phyloP scores from a whole-genome alignment of 495 filamentous ascomycete genomes.

The Trichocladium antarcticum region DNA sequence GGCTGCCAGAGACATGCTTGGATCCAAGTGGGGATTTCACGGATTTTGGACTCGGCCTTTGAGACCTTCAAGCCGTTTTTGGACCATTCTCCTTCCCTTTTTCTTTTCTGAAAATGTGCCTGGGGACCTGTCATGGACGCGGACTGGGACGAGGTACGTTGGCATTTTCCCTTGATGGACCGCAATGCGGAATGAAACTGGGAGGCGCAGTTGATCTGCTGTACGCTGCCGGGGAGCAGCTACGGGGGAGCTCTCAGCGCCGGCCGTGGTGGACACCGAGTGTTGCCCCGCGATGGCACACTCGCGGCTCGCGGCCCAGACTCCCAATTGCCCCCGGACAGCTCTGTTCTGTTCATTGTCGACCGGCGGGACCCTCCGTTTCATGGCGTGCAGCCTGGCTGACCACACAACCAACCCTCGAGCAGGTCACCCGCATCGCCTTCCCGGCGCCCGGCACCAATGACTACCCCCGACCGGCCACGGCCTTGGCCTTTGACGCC shows the following conservation, averaged over 20 bases:
- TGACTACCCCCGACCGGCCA: conserved; percentile 51
- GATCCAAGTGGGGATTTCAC: neutral
- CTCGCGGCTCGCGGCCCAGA: neutral
- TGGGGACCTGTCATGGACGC: conserved; percentile 36
- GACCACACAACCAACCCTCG: neutral
- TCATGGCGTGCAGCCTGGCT: neutral
- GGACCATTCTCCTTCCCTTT: neutral
- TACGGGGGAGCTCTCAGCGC: neutral
- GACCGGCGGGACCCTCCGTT: neutral
- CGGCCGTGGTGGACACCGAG: neutral
- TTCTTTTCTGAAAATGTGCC: conserved; percentile 16
- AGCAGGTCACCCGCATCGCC: conserved; percentile 58
- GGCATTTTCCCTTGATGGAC: neutral
- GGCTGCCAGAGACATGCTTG: no score
- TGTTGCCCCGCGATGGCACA: conserved; percentile 2
- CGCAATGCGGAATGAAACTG: neutral
- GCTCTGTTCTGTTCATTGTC: neutral
- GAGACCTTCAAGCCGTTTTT: conserved; percentile 2
- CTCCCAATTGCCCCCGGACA: no score
- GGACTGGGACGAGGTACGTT: conserved; percentile 53
- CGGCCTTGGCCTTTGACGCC: conserved; percentile 75
- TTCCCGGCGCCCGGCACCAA: conserved; percentile 56
- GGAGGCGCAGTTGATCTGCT: no score
- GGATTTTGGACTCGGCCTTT: conserved; percentile 3
- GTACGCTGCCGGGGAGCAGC: no score